Evolutionary conservation across 768 basidiomycete genomes (phyloP).

Genomic region (Paxillus ammoniavirescens): DNA sequence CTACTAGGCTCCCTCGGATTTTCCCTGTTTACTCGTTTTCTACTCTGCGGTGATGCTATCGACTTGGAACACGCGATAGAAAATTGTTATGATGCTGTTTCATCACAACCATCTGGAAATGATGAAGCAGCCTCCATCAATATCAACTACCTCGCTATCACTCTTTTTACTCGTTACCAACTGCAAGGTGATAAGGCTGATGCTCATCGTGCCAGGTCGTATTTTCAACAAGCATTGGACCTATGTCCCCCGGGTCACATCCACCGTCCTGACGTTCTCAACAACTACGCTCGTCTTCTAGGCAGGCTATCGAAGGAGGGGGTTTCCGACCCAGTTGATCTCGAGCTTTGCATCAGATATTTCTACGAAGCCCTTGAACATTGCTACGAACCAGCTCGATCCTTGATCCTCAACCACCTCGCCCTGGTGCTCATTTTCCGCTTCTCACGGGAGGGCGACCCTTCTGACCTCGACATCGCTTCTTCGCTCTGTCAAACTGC

Average conservation of each 20-base stretch:
- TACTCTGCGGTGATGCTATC: conserved; percentile 12
- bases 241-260: conserved; percentile 7
- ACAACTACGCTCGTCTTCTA: conserved; percentile 11
- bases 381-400: conserved; percentile 10
- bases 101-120: conserved; percentile 4
- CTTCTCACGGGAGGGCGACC: not conserved
- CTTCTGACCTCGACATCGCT: conserved; percentile 22
- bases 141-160: conserved; percentile 12
- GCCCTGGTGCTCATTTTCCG: conserved; percentile 7
- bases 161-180: conserved; percentile 21
- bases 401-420: conserved; percentile 9
- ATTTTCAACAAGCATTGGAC: conserved; percentile 12
- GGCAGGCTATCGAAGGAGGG: conserved; percentile 9
- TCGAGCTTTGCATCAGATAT: conserved; percentile 17
- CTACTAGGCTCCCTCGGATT: conserved; percentile 12
- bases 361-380: conserved; percentile 18
- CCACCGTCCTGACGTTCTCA: conserved; percentile 7
- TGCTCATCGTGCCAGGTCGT: conserved; percentile 14
- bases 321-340: not conserved
- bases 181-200: conserved; percentile 17
- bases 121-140: not conserved
- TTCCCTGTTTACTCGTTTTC: conserved; percentile 16
- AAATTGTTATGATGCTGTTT: conserved; percentile 10
- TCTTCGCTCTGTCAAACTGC: conserved; percentile 13
- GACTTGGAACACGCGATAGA: conserved; percentile 28